Base-by-base conservation (phyloP, 1,284 basidiomycete genomes). In the Cutaneotrichosporon dermatis region DNA sequence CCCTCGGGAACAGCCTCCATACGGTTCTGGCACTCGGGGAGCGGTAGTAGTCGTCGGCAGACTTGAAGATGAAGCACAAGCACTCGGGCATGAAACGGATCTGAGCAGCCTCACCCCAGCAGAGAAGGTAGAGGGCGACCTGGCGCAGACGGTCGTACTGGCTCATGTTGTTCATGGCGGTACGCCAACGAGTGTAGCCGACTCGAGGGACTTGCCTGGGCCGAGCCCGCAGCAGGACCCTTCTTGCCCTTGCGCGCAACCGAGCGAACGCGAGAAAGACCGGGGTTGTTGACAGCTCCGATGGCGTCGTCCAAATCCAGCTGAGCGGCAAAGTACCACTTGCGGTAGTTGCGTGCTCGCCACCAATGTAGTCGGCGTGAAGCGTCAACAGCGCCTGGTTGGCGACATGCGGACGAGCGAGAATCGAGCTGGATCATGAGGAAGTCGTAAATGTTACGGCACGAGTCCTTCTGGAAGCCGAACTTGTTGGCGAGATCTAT, bases 301-400 rank as follows among this genome's bases (percentile, higher is more conserved):
- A 99, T 89, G 55, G 94, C 95, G 71, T 99, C 95, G 80, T 99
- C 96, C 46, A 99, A 86, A 76, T 99, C 94, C 64, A 99, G 88
- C 78, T 99, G 95, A 33, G 95, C 94, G n/a, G 95, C 96, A 80
- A 99, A 99, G 81, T 99, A 99, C 95, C 96, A 99, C 79, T 94
- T 95, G 65, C 93, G 89, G 80, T 96, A 96, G 81, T 96, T 57
- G 92, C 90, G 72, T 95, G 88, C 75, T 92, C 90, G 4, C 96
- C 95, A 53, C 96, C 96, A 73, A 99, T 98, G 79, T 98, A 99
- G 78, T 99, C 95, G 62, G 95, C 94, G 75, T 99, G 95, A 6
- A 99, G 83, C 0, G 95, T 98, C 58, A 94, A 82, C 34, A 96
- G 83, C 1, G 95, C 95, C 76, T 96, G 92, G 75, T 92, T 90